Percentiles rank a stretch among this genome's conserved stretches.
These are phyloP conservation scores for Saccharum hybrid DNA, from an alignment of 202 grass and related monocot species.

Conservation along the genomic window DNA sequence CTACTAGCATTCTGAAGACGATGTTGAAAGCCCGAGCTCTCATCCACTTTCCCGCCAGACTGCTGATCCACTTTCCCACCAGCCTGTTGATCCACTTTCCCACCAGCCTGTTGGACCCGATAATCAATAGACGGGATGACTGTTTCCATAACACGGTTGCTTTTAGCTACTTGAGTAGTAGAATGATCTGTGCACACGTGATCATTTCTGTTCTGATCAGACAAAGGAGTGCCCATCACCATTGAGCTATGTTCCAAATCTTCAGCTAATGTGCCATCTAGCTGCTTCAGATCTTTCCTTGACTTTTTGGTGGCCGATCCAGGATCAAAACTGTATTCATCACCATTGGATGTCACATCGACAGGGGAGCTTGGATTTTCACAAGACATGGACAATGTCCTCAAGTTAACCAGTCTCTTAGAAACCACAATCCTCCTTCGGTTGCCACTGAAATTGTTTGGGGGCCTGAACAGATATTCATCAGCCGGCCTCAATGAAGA, in stretches of 20 bases:
- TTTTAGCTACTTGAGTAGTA: background rate
- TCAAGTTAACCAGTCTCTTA: conserved; percentile 41
- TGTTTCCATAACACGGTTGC: background rate
- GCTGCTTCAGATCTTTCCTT: conserved; percentile 24
- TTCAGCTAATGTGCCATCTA: conserved; percentile 5
- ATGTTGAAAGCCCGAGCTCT: background rate
- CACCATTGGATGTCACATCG: conserved; percentile 32
- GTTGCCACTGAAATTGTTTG: conserved; percentile 31
- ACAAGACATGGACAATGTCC: conserved; percentile 44
- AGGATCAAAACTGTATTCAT: conserved; percentile 3
- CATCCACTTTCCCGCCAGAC: background rate
- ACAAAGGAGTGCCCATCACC: conserved; percentile 41
- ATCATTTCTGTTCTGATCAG: background rate
- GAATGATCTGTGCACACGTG: background rate
- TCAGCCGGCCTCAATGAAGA: background rate
- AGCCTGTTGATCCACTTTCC: background rate
- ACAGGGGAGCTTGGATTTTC: conserved; percentile 19
- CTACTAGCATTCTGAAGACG: background rate
- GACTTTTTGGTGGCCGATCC: conserved; percentile 33
- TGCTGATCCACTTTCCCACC: background rate
- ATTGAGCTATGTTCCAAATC: conserved; percentile 1
- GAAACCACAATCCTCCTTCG: conserved; percentile 35
- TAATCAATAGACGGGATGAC: background rate
- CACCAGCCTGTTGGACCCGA: background rate
- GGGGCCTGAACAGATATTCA: too few relatives aligned